Conservation (phyloP, 805 yeast genomes). For the Barnettozyma wickerhamii region DNA sequence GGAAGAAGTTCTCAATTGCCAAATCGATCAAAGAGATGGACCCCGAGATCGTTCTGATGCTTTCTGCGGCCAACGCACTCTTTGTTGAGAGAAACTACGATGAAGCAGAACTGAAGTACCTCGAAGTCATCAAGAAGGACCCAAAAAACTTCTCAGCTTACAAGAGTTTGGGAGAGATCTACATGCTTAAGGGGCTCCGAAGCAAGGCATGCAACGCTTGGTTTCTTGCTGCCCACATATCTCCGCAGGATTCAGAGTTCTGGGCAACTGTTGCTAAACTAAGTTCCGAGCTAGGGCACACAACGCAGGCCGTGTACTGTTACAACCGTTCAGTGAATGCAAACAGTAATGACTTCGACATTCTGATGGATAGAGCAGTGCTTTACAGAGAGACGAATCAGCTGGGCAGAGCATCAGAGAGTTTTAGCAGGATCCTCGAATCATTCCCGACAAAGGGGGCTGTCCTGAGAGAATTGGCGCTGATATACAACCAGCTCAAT, state of each 20-base stretch:
- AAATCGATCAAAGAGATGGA: constrained; percentile 43
- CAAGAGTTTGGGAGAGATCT: constrained; percentile 83
- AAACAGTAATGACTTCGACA: constrained; percentile 46
- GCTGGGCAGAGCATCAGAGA: constrained; percentile 68
- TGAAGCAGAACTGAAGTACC: constrained; percentile 54
- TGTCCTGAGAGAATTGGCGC: constrained; percentile 58
- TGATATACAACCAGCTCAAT: constrained; percentile 43
- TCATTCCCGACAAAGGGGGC: constrained; percentile 55
- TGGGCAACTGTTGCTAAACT: constrained; percentile 76
- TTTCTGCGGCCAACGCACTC: constrained; percentile 76
- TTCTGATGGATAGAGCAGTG: constrained; percentile 59
- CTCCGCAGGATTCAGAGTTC: constrained; percentile 68
- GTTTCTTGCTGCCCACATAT: constrained; percentile 76
- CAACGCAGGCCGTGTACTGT: constrained; percentile 75
- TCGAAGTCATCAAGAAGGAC: constrained; percentile 72
- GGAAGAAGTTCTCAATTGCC: constrained; percentile 28
- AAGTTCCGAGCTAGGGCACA: constrained; percentile 60
- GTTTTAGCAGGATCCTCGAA: constrained; percentile 55
- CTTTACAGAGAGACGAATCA: constrained; percentile 64
- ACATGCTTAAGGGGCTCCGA: constrained; percentile 57
- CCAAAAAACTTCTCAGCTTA: constrained; percentile 79
- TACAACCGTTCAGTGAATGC: constrained; percentile 58
- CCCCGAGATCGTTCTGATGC: constrained; percentile 65
- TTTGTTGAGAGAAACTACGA: constrained; percentile 63
- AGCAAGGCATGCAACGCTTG: constrained; percentile 76